Base-by-base conservation (phyloP, 2,329 filamentous ascomycete species). In the Aspergillus brunneoviolaceus region DNA sequence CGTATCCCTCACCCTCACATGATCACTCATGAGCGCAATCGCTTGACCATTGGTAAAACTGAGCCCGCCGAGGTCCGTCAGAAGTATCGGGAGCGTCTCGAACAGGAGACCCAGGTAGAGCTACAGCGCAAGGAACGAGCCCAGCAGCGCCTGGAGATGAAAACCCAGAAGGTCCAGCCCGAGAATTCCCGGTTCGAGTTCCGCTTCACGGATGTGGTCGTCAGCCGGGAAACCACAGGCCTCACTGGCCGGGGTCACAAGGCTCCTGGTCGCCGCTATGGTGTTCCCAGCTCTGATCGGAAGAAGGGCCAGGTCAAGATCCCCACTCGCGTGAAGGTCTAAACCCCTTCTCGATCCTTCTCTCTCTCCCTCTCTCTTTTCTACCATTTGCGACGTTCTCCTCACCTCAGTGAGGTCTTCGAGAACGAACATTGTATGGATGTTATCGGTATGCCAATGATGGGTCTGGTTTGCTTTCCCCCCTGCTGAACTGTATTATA, bases 291-390 rank as follows among this genome's bases (percentile, higher is more conserved):
- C 66, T 77, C 85, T 68, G 86, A 88, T 63, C 77, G 86, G 61
- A 87, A 87, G 80, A 84, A 83, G 74, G 86, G 85, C 25, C 76
- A 81, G 63, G 77, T 87, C 67, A 88, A 88, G 79, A 87, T 88
- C 63, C 85, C 86, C 12, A 86, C 81, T 23, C 81, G 78, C 63
- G 85, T 88, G 51, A 81, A 84, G 65, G 78, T 79, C 49, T 80
- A 74, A 55, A 19, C 3, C 39, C 39, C 14, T 45, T 42, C 12
- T n/a, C 5, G 14, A 16, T 29, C n/a, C 23, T 5, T 25, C 7
- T 48, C 3, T 21, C 1, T 49, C 39, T 31, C 23, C 14, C 19
- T 12, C 25, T 27, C 6, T 12, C n/a, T 35, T 16, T 10, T 3
- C n/a, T 27, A 29, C 27, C 9, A 10, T 29, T 29, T 7, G 27